phyloP scores from a whole-genome alignment of 2,329 filamentous ascomycete species.

The Aureobasidium sp. region DNA sequence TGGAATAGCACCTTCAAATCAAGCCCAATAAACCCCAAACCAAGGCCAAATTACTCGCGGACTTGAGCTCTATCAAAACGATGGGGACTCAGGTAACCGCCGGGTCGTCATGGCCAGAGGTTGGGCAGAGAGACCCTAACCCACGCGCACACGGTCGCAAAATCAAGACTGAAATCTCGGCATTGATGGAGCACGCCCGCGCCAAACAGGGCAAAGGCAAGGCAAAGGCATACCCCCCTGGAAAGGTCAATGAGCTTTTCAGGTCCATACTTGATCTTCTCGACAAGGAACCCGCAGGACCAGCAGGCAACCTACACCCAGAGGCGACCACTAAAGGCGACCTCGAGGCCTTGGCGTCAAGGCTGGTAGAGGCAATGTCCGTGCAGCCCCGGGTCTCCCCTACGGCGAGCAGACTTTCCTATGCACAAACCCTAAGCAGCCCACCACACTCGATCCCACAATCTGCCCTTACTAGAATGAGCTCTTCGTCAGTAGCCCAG shows the following conservation, averaged over 20 bases:
- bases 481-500: background rate
- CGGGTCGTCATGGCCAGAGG: background rate
- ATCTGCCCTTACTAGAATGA: background rate
- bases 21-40: background rate
- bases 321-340: constrained; percentile 1
- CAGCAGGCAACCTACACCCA: background rate
- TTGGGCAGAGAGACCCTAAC: background rate
- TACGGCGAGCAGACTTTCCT: background rate
- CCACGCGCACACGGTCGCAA: constrained; percentile 3
- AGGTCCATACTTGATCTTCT: background rate
- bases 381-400: background rate
- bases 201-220: background rate
- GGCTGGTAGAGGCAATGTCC: background rate
- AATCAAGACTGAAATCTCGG: background rate
- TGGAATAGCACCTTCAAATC: background rate
- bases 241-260: background rate
- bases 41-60: constrained; percentile 10
- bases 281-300: background rate
- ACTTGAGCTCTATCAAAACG: constrained; percentile 6
- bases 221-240: background rate
- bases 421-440: too few relatives aligned
- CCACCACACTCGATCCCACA: background rate
- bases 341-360: background rate
- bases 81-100: background rate
- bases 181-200: background rate